Evolutionary conservation across 192 early-diverging fungal species (phyloP).

Genomic region (Podila verticillata): DNA sequence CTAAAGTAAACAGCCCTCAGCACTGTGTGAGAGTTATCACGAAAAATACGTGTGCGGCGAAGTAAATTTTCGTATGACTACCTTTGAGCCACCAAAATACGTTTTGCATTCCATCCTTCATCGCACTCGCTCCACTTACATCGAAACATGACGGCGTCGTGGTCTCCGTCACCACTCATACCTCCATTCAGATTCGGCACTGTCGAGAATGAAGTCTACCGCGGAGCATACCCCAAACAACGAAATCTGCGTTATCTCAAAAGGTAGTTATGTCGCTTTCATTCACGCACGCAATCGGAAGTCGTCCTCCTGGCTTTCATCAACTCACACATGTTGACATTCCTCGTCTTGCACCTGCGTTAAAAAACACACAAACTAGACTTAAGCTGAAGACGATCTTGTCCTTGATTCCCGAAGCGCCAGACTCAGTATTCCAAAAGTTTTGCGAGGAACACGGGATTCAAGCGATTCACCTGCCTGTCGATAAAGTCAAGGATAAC

Average conservation of each 20-base stretch:
- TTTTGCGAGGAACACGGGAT: constrained; percentile 78
- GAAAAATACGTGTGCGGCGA: too few relatives aligned
- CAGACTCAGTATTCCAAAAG: constrained; percentile 62
- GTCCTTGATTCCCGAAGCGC: constrained; percentile 83
- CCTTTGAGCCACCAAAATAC: too few relatives aligned
- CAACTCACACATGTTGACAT: background rate
- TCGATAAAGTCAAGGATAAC: constrained; percentile 88
- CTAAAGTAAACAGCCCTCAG: too few relatives aligned
- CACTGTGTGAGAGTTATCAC: too few relatives aligned
- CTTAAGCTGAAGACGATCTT: constrained; percentile 84
- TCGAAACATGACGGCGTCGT: constrained; percentile 40
- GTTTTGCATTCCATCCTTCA: background rate
- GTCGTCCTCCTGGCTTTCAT: background rate
- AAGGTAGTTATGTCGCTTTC: constrained; percentile 29
- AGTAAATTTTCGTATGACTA: too few relatives aligned
- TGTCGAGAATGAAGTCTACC: constrained; percentile 85
- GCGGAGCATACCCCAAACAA: constrained; percentile 90
- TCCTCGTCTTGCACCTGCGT: background rate
- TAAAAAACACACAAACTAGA: constrained; percentile 24
- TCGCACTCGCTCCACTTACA: background rate
- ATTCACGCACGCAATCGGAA: background rate
- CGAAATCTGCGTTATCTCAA: constrained; percentile 88
- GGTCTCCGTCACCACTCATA: constrained; percentile 61
- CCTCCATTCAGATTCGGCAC: constrained; percentile 88
- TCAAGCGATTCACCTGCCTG: constrained; percentile 70